Evolutionary conservation across 2,329 filamentous ascomycete genomes (phyloP), one percentile per base, ranked within the genome.

Genomic region (Xylaria sp.): DNA sequence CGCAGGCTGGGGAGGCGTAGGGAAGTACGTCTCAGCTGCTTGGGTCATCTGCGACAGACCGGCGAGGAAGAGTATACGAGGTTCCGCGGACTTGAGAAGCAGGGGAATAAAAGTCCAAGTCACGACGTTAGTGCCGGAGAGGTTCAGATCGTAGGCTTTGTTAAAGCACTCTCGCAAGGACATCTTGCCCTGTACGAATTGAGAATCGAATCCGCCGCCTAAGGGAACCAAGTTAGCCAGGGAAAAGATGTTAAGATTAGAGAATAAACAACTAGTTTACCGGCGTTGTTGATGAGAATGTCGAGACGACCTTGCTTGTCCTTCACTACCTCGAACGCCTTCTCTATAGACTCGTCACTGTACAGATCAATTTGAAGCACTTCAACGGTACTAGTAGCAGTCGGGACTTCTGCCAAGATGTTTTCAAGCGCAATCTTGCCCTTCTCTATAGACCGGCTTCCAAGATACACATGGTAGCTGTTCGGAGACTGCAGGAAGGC

Each of bases 241-340:
- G 13, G 33, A 63, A 13, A 15, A 10, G 2, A 44, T 53, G 29
- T 33, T 31, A 27, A 15, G 15, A 15, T 29, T 17, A 27, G 45
- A 58, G n/a, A n/a, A n/a, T n/a, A n/a, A n/a, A 53, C 20, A 4
- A 36, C 22, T 36, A n/a, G 63, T 73, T 11, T 76, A 81, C 85
- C 86, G 0, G 84, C 87, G 61, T 89, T 89, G 76, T 89, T 89
- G 65, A 89, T 74, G 20, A 89, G 79, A 1, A 79, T 75, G 56
- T 89, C 86, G 2, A 89, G 44, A 13, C 75, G 79, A 13, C 82
- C 84, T 66, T 79, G 79, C 15, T 77, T 78, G n/a, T 73, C 67
- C 20, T 77, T 53, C 17, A 90, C 77, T 0, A 77, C 63, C 29
- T 83, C 77, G 65, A 81, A 81, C 0, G 84, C 83, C 2, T 74